Conservation (phyloP, 192 early-diverging fungal genomes). For the Coemansia sp. region DNA sequence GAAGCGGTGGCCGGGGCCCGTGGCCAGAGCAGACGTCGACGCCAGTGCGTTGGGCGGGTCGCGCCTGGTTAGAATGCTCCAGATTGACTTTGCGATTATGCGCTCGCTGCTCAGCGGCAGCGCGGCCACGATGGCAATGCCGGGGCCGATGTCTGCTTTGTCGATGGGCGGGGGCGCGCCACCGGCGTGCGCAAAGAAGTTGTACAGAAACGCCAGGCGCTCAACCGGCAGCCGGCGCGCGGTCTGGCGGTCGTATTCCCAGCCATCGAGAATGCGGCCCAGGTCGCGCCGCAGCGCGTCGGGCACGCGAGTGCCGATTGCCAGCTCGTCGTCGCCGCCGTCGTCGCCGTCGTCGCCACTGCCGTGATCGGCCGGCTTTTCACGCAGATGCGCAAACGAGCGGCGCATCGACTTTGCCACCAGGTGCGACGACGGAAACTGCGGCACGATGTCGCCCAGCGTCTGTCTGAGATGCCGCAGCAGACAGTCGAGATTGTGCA, state of each 20-base stretch:
- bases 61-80: conserved; percentile 6
- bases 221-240: conserved; percentile 40
- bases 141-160: conserved; percentile 45
- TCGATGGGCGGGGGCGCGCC: conserved; percentile 22
- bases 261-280: conserved; percentile 37
- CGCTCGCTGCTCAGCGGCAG: conserved; percentile 37
- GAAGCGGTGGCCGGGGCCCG: conserved; percentile 7
- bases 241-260: conserved; percentile 42
- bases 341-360: conserved; percentile 8
- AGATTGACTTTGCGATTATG: conserved; percentile 32
- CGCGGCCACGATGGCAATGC: conserved; percentile 34
- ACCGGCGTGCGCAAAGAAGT: conserved; percentile 23
- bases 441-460: conserved; percentile 37
- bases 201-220: conserved; percentile 44
- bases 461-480: conserved; percentile 45
- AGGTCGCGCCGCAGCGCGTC: conserved; percentile 26
- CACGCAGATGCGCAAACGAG: conserved; percentile 35
- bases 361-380: background rate
- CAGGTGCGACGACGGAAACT: conserved; percentile 34
- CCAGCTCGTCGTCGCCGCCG: background rate
- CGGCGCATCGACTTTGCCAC: conserved; percentile 40
- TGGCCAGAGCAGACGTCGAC: background rate
- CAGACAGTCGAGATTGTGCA: conserved; percentile 41
- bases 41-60: background rate
- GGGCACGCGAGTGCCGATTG: conserved; percentile 35